Evolutionary conservation across 2,329 filamentous ascomycete species (phyloP), one percentile per base, ranked within the genome.

Genomic region (Bipolaris sorokiniana): DNA sequence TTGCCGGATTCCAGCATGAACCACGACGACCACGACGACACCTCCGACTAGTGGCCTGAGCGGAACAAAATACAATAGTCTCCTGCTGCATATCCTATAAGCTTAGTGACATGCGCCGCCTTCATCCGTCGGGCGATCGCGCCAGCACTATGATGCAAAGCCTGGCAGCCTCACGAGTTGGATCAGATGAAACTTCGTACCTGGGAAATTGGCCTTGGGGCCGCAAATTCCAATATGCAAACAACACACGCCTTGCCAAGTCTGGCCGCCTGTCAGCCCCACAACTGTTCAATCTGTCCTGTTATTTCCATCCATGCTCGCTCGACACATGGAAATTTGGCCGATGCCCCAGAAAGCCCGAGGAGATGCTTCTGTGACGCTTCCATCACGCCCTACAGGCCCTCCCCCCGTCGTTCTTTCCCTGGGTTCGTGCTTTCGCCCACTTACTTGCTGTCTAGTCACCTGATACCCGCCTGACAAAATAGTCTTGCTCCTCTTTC

Each of bases 21-120:
- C 26, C 26, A 28, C 26, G 26, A 28, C 9, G 9, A 28, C 26
- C 26, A 28, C 26, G 26, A 28, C 9, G 9, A 28, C 3, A 4
- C 7, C 9, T 28, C 26, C 26, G 26, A 28, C 26, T 28, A 10
- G 26, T 28, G 26, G 26, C 26, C 26, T 28, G 9, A 28, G 26
- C 26, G 9, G 7, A 28, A 10, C 26, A 28, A 28, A 28, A 28
- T 10, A 28, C 26, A 28, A 28, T 28, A 28, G 26, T 28, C 37
- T 20, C 9, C 37, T 22, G 18, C 37, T 10, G 38, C 20, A 23
- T 23, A 40, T 45, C 41, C 7, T 15, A 59, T 59, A 63, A 64
- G 59, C 64, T 58, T 58, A 33, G 41, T 65, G 56, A 61, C 59
- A 63, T 58, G 18, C 10, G 11, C 33, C 5, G 11, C 13, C 13